Evolutionary conservation across 805 yeast species (phyloP).

Genomic region (Wickerhamomyces ciferrii): DNA sequence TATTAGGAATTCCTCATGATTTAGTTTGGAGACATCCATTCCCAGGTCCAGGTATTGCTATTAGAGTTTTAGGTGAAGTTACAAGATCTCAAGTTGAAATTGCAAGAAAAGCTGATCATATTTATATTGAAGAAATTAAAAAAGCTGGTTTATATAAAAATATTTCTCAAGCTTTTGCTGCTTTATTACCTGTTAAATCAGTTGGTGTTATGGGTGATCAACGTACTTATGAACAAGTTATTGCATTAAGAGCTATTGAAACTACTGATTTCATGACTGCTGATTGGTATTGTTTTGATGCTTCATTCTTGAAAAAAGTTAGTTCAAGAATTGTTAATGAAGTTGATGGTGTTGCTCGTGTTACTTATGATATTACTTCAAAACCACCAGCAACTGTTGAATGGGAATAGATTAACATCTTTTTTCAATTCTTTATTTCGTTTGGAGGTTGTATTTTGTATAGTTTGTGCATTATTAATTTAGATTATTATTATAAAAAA

Average conservation of each 20-base stretch:
- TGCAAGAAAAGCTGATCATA: conserved; percentile 95
- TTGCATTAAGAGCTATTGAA: conserved; percentile 97
- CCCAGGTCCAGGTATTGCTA: conserved; percentile 99
- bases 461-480: conserved; percentile 1
- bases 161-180: conserved; percentile 97
- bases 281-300: conserved; percentile 96
- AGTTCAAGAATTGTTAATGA: conserved; percentile 97
- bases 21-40: conserved; percentile 99
- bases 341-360: conserved; percentile 98
- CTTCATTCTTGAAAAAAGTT: conserved; percentile 84
- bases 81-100: conserved; percentile 89
- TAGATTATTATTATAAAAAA: conserved; percentile 1
- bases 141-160: conserved; percentile 88
- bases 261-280: conserved; percentile 99
- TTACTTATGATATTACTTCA: conserved; percentile 96
- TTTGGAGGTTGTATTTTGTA: not conserved
- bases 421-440: not conserved
- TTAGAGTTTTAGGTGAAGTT: conserved; percentile 96
- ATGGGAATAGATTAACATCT: conserved; percentile 67
- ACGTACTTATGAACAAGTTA: conserved; percentile 98
- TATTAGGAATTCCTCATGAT: conserved; percentile 93
- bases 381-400: conserved; percentile 99
- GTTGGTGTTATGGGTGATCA: conserved; percentile 99
- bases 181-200: conserved; percentile 92
- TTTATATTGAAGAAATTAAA: conserved; percentile 93